Percentiles rank a stretch among this genome's conserved stretches.
Evolutionary conservation across 352 stramenopile genomes (phyloP).

Genomic region (Pythium vanterpoolii): DNA sequence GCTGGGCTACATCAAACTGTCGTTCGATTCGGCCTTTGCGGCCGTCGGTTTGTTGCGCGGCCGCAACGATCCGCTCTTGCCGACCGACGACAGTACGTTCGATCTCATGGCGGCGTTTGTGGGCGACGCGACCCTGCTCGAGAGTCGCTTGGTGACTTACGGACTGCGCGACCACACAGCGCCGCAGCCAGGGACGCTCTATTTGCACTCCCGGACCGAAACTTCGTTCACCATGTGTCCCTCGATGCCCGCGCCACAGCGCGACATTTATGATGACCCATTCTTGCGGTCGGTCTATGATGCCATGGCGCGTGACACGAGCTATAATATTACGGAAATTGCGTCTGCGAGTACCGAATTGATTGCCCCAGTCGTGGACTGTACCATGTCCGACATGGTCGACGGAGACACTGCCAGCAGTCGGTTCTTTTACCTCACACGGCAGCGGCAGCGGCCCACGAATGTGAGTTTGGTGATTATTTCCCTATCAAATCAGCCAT

Average conservation of each 20-base stretch:
- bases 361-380: constrained; percentile 6
- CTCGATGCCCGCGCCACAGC: background rate
- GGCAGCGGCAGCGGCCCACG: background rate
- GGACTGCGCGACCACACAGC: background rate
- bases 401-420: background rate
- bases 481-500: constrained; percentile 5
- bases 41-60: constrained; percentile 7
- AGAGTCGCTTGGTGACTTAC: background rate
- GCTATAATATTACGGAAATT: constrained; percentile 10
- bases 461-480: constrained; percentile 5
- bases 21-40: background rate
- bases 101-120: background rate
- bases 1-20: constrained; percentile 5
- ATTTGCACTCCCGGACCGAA: background rate
- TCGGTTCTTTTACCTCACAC: constrained; percentile 10
- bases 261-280: background rate
- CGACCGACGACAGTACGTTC: background rate
- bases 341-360: background rate
- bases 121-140: background rate
- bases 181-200: constrained; percentile 2
- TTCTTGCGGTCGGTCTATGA: constrained; percentile 9
- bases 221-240: background rate
- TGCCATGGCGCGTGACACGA: background rate
- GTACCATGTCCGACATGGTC: background rate
- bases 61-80: background rate